Evolutionary conservation across 2,329 filamentous ascomycete genomes (phyloP).

Genomic region (Raffaelea deltoideospora): DNA sequence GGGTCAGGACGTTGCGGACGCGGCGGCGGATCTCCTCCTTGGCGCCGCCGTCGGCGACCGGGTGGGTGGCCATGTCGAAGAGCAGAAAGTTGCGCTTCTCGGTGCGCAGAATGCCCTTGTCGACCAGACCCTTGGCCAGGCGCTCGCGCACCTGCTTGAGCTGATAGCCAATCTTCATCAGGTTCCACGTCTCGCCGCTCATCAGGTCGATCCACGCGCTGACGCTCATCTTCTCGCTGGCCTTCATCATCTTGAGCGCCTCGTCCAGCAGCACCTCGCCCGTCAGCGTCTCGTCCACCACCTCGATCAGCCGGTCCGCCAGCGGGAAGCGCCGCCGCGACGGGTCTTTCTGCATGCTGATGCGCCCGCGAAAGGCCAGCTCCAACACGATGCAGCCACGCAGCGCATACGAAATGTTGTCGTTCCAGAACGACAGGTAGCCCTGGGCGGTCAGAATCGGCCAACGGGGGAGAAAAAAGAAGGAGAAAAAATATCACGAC

Average conservation of each 20-base stretch:
- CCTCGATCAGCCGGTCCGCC: constrained; percentile 87
- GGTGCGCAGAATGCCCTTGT: constrained; percentile 95
- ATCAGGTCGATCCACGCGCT: constrained; percentile 98
- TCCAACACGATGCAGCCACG: constrained; percentile 98
- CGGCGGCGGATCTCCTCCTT: constrained; percentile 94
- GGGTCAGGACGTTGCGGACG: constrained; percentile 82
- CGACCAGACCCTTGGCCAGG: constrained; percentile 89
- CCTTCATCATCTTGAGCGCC: constrained; percentile 99
- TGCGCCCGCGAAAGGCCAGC: constrained; percentile 83
- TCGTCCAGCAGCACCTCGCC: constrained; percentile 96
- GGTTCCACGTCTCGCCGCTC: constrained; percentile 98
- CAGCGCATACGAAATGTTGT: constrained; percentile 97
- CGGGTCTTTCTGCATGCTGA: constrained; percentile 97
- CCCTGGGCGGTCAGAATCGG: no score
- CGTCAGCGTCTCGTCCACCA: constrained; percentile 89
- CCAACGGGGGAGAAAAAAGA: not conserved
- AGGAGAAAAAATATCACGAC: no score
- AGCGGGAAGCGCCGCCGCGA: constrained; percentile 82
- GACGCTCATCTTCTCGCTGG: constrained; percentile 99
- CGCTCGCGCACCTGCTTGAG: constrained; percentile 98
- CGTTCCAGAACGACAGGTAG: constrained; percentile 99
- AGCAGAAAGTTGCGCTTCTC: constrained; percentile 99
- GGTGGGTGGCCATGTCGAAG: constrained; percentile 99
- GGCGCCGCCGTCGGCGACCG: constrained; percentile 86
- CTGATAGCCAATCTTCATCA: constrained; percentile 99